Evolutionary conservation across 2,329 filamentous ascomycete genomes (phyloP), one percentile per base, ranked within the genome.

Genomic region (Cladosporium colombiae): DNA sequence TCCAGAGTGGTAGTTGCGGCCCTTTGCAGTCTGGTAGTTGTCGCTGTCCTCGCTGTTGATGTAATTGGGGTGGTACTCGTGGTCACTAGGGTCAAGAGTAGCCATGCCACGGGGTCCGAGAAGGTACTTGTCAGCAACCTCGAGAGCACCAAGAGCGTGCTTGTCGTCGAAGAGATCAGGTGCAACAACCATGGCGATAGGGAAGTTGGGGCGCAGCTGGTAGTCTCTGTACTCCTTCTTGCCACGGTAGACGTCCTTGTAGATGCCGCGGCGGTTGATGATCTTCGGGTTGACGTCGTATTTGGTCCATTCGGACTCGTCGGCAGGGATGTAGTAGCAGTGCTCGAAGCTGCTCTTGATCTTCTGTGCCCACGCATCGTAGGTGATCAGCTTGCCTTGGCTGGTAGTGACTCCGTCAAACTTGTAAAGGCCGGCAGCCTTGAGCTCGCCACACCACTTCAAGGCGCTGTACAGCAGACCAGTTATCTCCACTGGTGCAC

Each of bases 191-290:
- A 99, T 98, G 71, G 94, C 92, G 70, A 99, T 94, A 35, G 93
- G 86, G 80, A 96, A 98, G 81, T 99, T 99, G 68, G 91, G 85
- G 27, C 95, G 91, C 50, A 99, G 86, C 78, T 99, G 95, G 79
- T 99, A 99, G 80, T 99, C 95, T 76, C 98, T 93, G 75, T 96
- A 97, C 76, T 95, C 92, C 79, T 97, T 98, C 69, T 92, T 92
- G 56, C 93, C 96, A 70, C 86, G 88, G 84, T 97, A 97, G 21
- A 98, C 81, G 77, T 99, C 95, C 81, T 99, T 99, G 87, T 99
- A 99, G 75, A 99, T 96, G 68, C 95, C 96, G 25, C 93, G 88
- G 59, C 95, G 91, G 79, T 97, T 96, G 81, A 98, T 81, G 57
- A 97, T 83, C 16, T 80, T 81, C 0, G 91, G 73, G 78, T 97